Evolutionary conservation across 345 rosid species (phyloP), one percentile per base, ranked within the genome.

Genomic region (Eucalyptus polybractea): DNA sequence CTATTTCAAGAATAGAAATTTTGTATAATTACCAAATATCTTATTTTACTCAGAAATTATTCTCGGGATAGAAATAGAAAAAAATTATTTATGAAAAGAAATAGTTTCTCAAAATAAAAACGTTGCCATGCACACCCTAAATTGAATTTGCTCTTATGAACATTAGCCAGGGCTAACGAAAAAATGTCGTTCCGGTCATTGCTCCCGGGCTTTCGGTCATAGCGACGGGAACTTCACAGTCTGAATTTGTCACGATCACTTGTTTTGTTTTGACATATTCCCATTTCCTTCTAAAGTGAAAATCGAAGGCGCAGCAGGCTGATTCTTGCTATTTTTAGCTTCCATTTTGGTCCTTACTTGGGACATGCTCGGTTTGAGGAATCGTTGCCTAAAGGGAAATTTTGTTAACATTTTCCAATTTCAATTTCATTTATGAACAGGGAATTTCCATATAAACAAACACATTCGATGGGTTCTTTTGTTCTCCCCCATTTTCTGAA

Each of bases 101-200:
- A 47, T 47, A 47, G 1, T 47, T 47, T 47, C 1, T 10, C 0
- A 0, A 45, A 47, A 47, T 47, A 47, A 10, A 47, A 47, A 47
- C 4, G 12, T 47, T 47, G 0, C 0, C 3, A 10, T 10, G 0
- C 12, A 1, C 11, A 47, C 0, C 4, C 4, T 47, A 47, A 47
- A n/a, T 72, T 9, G 16, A 76, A 76, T 8, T 21, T 21, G 29
- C 11, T 76, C 5, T 40, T 21, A 1, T 19, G 27, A 21, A 76
- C 83, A 37, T 76, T 15, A 21, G 8, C 15, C 14, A 13, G 27
- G 83, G 47, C 83, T 21, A 10, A 76, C 44, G 47, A 5, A 76
- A 72, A 3, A 10, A 37, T 37, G 47, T 1, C 11, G 47, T 40
- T 37, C 13, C 5, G 4, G 15, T 37, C 14, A 10, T 16, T 16